Conservation (phyloP, 345 rosid genomes). For the Rhizophora apiculata region DNA sequence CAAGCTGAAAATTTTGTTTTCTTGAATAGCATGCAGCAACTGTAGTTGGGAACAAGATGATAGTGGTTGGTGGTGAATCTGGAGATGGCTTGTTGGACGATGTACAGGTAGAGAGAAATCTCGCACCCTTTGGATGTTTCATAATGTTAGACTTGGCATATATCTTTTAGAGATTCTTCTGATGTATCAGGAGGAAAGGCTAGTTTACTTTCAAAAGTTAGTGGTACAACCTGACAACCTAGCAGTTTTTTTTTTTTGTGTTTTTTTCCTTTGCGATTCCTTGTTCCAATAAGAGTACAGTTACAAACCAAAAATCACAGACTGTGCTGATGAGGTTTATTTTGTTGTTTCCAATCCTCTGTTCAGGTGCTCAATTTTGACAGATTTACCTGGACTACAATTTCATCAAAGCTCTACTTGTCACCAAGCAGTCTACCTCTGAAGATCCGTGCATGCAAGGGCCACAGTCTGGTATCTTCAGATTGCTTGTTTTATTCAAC, state of each 20-base stretch:
- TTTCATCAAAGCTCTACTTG: constrained; percentile 83
- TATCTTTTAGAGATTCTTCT: too few species aligned
- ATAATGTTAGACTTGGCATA: too few species aligned
- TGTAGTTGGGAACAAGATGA: constrained; percentile 88
- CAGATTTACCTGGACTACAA: constrained; percentile 69
- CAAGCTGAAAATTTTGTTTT: constrained; percentile 12
- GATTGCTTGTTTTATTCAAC: constrained; percentile 2
- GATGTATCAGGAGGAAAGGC: too few species aligned
- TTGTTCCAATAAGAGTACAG: too few species aligned
- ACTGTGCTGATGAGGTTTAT: constrained; percentile 5
- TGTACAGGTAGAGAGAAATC: constrained; percentile 62
- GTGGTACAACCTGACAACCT: too few species aligned
- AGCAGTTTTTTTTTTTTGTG: too few species aligned
- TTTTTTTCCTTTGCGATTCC: too few species aligned
- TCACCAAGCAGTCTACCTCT: constrained; percentile 91
- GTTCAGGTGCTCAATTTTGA: constrained; percentile 78
- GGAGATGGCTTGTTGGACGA: constrained; percentile 80
- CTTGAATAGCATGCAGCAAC: constrained; percentile 75
- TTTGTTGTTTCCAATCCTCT: background rate
- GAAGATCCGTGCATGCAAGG: constrained; percentile 96
- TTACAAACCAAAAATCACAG: background rate
- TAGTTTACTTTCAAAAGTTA: too few species aligned
- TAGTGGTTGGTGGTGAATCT: constrained; percentile 94
- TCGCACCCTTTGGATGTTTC: background rate
- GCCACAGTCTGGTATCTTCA: constrained; percentile 78